These are phyloP conservation scores for Leccinum aurantiacum DNA, from an alignment of 768 basidiomycete species.

Conservation along the genomic window DNA sequence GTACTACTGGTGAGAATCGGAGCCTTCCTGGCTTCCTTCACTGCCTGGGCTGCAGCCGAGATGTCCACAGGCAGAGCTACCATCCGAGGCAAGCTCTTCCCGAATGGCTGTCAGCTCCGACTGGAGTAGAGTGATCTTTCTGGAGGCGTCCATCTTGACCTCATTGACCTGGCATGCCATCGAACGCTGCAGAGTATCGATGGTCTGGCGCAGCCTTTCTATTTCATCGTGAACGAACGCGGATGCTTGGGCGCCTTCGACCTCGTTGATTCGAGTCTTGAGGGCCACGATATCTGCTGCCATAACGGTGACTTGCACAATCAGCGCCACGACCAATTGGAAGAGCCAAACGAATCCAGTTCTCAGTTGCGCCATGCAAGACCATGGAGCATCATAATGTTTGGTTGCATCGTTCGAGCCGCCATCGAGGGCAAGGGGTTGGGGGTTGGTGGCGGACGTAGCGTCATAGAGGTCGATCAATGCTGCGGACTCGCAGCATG, in stretches of 20 bases:
- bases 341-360: slow-evolving; percentile 7
- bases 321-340: slow-evolving; percentile 3
- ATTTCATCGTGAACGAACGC: neutral
- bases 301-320: slow-evolving; percentile 3
- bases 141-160: slow-evolving; percentile 16
- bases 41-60: neutral
- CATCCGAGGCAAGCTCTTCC: slow-evolving; percentile 8
- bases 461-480: no score
- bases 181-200: neutral
- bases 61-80: neutral
- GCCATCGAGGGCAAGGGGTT: neutral
- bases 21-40: slow-evolving; percentile 5
- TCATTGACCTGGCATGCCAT: slow-evolving; percentile 13
- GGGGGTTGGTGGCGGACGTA: no score
- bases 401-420: neutral
- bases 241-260: slow-evolving; percentile 8
- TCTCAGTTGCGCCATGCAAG: slow-evolving; percentile 2
- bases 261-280: slow-evolving; percentile 17
- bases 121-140: slow-evolving; percentile 17
- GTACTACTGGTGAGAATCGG: slow-evolving; percentile 1
- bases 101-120: slow-evolving; percentile 12
- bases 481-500: no score
- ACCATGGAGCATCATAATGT: neutral
- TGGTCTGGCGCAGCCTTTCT: slow-evolving; percentile 7
- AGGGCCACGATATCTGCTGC: slow-evolving; percentile 16